Percentiles rank a stretch among this genome's conserved stretches.
These are phyloP conservation scores for Podila verticillata DNA, from an alignment of 192 early-diverging fungal species.

Conservation along the genomic window DNA sequence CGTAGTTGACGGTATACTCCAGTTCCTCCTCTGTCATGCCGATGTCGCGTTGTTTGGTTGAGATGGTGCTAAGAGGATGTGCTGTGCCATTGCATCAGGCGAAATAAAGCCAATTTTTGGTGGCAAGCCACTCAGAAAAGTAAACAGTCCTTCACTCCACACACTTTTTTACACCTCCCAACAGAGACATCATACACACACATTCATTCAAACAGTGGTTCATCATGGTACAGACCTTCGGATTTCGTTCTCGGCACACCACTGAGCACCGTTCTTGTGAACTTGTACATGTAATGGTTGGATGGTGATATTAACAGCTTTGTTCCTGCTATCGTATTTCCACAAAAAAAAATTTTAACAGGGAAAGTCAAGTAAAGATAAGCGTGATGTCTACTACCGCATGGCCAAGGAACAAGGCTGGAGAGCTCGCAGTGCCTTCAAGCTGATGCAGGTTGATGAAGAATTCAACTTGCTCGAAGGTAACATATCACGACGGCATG, in stretches of 20 bases:
- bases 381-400: constrained; percentile 96
- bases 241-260: no score
- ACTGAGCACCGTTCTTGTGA: background rate
- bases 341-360: background rate
- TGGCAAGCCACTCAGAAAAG: constrained; percentile 6
- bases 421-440: constrained; percentile 97
- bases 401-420: constrained; percentile 98
- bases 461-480: constrained; percentile 92
- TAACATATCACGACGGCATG: constrained; percentile 5
- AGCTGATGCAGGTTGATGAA: constrained; percentile 95
- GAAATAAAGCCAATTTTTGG: background rate
- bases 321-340: no score
- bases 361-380: constrained; percentile 93
- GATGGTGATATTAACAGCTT: no score
- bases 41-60: no score
- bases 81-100: background rate
- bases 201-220: background rate
- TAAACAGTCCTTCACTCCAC: background rate
- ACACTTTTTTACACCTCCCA: background rate
- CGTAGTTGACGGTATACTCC: background rate
- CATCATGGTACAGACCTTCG: background rate
- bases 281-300: no score
- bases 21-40: constrained; percentile 3
- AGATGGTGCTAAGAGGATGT: no score
- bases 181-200: no score